These are phyloP conservation scores for Malus hybrid DNA, from an alignment of 331 rosid genomes.

Conservation along the genomic window DNA sequence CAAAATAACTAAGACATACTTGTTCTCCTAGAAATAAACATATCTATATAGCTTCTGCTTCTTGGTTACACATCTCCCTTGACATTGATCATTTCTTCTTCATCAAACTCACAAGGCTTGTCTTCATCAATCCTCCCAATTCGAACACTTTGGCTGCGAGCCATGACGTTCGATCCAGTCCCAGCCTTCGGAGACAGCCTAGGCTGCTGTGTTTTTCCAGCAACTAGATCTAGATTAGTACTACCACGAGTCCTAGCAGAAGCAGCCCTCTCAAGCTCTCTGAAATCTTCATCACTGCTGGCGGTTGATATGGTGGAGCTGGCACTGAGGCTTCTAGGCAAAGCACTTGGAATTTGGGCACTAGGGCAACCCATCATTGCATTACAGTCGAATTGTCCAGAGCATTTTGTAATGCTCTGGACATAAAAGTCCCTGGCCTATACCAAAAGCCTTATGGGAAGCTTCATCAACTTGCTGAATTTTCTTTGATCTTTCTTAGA, in stretches of 20 bases:
- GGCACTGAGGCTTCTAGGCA: conserved; percentile 57
- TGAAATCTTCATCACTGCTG: conserved; percentile 20
- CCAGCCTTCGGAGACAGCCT: background rate
- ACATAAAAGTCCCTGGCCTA: background rate
- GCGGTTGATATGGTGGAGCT: conserved; percentile 20
- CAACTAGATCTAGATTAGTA: too few species aligned
- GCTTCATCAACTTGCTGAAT: background rate
- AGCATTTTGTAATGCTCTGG: background rate
- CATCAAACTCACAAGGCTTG: conserved; percentile 31
- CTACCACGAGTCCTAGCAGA: background rate
- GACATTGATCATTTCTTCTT: conserved; percentile 14
- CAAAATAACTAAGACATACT: background rate
- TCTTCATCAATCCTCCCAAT: conserved; percentile 65
- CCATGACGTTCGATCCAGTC: background rate
- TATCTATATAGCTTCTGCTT: conserved; percentile 36
- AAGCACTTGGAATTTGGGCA: background rate
- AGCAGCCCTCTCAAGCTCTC: conserved; percentile 49
- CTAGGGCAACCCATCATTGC: conserved; percentile 32
- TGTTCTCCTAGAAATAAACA: conserved; percentile 9
- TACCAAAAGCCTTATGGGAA: background rate
- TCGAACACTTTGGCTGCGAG: conserved; percentile 38
- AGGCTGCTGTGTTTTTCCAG: background rate
- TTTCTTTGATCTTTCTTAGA: background rate
- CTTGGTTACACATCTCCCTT: conserved; percentile 17
- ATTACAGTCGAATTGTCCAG: background rate